Conservation (phyloP, 2,329 filamentous ascomycete species). For the Xylaria sp. region DNA sequence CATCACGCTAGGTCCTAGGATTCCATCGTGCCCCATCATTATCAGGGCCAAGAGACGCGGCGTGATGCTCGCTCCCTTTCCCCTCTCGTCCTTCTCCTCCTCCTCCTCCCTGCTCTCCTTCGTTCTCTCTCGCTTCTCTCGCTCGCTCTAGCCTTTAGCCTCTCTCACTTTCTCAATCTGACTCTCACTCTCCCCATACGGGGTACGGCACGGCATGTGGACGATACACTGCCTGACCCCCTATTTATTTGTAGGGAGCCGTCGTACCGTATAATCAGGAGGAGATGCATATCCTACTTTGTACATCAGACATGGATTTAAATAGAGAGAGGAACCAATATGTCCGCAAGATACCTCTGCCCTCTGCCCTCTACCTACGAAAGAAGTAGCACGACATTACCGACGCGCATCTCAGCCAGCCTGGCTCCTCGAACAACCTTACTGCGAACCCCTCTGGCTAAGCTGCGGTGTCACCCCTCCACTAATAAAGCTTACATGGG, state of each 20-base stretch:
- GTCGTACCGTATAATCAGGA: background rate
- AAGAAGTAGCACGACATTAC: background rate
- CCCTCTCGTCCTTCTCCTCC: background rate
- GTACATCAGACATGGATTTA: background rate
- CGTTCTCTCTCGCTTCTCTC: background rate
- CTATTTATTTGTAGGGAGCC: background rate
- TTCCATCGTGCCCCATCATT: background rate
- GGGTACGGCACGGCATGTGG: too few species aligned
- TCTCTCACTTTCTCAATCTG: too few species aligned
- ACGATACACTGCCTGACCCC: too few species aligned
- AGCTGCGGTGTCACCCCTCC: slow-evolving; percentile 28
- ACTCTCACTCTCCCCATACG: too few species aligned
- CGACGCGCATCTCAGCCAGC: slow-evolving; percentile 9
- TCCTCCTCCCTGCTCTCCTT: background rate
- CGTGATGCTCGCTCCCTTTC: slow-evolving; percentile 5
- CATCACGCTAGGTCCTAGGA: background rate
- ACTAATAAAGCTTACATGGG: slow-evolving; percentile 21
- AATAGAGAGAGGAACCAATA: too few species aligned
- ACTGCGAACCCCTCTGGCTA: slow-evolving; percentile 20
- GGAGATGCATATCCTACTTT: background rate
- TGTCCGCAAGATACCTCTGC: too few species aligned
- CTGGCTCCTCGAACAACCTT: slow-evolving; percentile 9
- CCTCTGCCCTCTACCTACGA: too few species aligned
- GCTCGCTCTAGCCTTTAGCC: background rate
- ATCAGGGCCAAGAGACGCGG: slow-evolving; percentile 8